Evolutionary conservation across 2,329 filamentous ascomycete species (phyloP).

Genomic region (Apiospora sp.): DNA sequence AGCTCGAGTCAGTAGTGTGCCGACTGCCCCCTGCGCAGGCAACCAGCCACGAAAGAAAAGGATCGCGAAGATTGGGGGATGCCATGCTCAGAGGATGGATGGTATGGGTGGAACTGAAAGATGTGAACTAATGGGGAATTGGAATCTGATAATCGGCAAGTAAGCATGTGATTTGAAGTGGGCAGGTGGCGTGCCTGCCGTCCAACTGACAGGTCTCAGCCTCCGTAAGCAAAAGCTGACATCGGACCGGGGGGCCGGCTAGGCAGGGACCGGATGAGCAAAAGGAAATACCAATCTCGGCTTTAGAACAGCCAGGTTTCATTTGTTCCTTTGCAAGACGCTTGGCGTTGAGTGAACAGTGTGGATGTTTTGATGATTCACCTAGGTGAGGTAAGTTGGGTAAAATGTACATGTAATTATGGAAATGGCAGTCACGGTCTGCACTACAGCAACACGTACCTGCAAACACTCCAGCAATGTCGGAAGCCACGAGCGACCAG

Average conservation of each 20-base stretch:
- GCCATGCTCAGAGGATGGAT: not conserved
- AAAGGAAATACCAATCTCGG: not conserved
- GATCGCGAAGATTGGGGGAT: not conserved
- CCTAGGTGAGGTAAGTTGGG: not conserved
- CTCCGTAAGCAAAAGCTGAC: slow-evolving; percentile 4
- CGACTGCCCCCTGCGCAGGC: too few relatives aligned
- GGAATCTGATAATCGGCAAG: not conserved
- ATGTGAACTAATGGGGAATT: not conserved
- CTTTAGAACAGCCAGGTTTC: not conserved
- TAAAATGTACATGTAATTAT: too few relatives aligned
- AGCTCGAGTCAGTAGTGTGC: not conserved
- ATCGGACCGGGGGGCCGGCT: slow-evolving; percentile 1
- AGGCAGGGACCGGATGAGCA: not conserved
- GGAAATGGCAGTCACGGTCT: not conserved
- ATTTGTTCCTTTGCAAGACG: not conserved
- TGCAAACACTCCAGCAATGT: not conserved
- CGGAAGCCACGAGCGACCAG: not conserved
- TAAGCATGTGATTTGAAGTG: not conserved
- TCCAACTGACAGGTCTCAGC: slow-evolving; percentile 6
- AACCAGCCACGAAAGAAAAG: not conserved
- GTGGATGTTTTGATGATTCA: not conserved
- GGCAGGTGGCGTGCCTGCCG: not conserved
- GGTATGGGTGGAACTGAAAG: not conserved
- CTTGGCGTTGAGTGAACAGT: not conserved
- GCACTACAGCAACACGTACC: not conserved